Conservation (phyloP, 345 rosid genomes). For the Corymbia maculata region DNA sequence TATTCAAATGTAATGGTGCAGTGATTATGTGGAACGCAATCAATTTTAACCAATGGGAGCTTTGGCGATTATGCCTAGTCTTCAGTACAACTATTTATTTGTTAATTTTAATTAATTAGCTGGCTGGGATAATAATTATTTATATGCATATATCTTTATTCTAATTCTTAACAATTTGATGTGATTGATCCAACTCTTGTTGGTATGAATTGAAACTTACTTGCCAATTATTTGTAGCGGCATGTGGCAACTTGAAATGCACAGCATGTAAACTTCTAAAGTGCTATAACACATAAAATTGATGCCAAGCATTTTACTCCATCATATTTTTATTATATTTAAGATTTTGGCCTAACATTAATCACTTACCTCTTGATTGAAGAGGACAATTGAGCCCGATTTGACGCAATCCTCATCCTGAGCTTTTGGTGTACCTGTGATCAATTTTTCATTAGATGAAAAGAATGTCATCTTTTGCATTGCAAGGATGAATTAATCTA, state of each 20-base stretch:
- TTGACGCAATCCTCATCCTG: fast-evolving
- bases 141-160: neutral
- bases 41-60: neutral
- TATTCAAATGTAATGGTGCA: neutral
- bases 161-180: neutral
- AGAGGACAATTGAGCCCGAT: fast-evolving
- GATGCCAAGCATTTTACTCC: neutral
- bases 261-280: neutral
- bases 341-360: fast-evolving
- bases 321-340: neutral
- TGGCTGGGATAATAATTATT: too few species aligned
- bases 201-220: neutral
- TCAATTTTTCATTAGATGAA: too few species aligned
- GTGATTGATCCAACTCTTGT: neutral
- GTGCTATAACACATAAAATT: neutral
- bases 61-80: neutral
- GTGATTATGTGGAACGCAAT: neutral
- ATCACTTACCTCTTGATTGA: neutral
- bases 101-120: too few species aligned
- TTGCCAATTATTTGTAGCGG: too few species aligned
- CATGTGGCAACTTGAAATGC: neutral
- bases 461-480: neutral
- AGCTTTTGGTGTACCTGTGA: neutral
- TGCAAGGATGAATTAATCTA: neutral
- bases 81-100: neutral